These are phyloP conservation scores for Monilinia vaccinii-corymbosi DNA, from an alignment of 2,329 filamentous ascomycete genomes.

Conservation along the genomic window DNA sequence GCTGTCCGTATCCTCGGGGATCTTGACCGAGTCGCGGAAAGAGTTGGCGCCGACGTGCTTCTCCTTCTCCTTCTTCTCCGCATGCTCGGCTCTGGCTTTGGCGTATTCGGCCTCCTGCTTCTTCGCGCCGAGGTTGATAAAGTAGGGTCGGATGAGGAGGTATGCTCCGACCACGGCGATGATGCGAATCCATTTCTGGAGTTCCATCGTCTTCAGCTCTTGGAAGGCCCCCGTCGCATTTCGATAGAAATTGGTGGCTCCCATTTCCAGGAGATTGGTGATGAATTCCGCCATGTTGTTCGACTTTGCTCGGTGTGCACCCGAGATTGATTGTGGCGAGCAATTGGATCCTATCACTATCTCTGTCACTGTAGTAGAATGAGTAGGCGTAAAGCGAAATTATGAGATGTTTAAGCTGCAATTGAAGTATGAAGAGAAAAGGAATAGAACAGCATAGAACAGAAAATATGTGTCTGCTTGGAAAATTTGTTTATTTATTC, in stretches of 20 bases:
- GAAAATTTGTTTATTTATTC: not conserved
- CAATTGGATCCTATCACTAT: not conserved
- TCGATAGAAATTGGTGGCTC: constrained; percentile 17
- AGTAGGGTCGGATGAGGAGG: constrained; percentile 62
- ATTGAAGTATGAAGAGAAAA: not conserved
- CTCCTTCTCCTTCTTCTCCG: constrained; percentile 20
- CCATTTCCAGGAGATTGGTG: constrained; percentile 9
- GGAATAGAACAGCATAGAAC: not conserved
- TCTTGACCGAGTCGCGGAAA: constrained; percentile 42
- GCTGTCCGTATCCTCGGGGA: constrained; percentile 44
- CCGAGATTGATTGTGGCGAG: not conserved
- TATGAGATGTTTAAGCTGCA: not conserved
- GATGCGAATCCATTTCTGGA: constrained; percentile 56
- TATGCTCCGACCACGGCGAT: constrained; percentile 65
- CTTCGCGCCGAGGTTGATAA: constrained; percentile 58
- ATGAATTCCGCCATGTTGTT: constrained; percentile 4
- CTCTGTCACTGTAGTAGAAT: not conserved
- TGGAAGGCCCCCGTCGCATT: constrained; percentile 33
- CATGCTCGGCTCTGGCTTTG: constrained; percentile 33
- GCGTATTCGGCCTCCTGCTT: constrained; percentile 56
- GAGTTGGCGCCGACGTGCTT: constrained; percentile 50
- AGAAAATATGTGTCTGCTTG: not conserved
- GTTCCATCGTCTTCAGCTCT: constrained; percentile 32
- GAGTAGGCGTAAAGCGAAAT: not conserved
- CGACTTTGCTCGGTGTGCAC: not conserved